phyloP scores from a whole-genome alignment of 1,139 yeast genomes.

The Lodderomyces elongisporus region DNA sequence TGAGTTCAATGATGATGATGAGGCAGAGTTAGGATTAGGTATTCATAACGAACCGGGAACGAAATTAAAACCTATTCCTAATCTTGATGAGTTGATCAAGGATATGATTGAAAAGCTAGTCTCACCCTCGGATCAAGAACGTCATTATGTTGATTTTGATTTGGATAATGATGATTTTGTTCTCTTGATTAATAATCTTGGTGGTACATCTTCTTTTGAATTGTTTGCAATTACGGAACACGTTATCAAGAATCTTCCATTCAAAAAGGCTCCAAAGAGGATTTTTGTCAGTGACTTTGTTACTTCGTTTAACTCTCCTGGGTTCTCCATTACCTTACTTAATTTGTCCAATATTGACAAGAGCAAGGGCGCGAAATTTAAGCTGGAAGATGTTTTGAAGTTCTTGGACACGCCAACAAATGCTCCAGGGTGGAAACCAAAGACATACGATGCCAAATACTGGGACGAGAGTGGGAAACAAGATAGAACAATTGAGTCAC shows the following conservation, averaged over 20 bases:
- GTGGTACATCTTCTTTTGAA: conserved; percentile 80
- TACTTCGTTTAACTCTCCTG: conserved; percentile 88
- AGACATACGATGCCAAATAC: conserved; percentile 18
- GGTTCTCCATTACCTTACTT: conserved; percentile 74
- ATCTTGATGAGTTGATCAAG: conserved; percentile 50
- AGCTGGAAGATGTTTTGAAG: conserved; percentile 30
- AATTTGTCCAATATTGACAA: conserved; percentile 47
- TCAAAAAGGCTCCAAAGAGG: conserved; percentile 53
- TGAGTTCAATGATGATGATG: conserved; percentile 40
- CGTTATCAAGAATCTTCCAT: conserved; percentile 41
- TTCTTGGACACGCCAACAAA: conserved; percentile 65
- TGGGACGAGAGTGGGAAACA: conserved; percentile 21
- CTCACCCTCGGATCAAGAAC: conserved; percentile 52
- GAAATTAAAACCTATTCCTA: conserved; percentile 67
- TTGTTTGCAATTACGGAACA: conserved; percentile 60
- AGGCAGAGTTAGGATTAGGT: conserved; percentile 91
- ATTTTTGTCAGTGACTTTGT: conserved; percentile 70
- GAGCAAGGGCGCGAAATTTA: conserved; percentile 28
- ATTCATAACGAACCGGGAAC: conserved; percentile 93
- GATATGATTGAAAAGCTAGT: conserved; percentile 52
- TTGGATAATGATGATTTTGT: conserved; percentile 57
- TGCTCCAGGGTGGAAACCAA: conserved; percentile 79
- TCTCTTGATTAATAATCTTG: conserved; percentile 70
- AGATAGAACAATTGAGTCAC: conserved; percentile 22
- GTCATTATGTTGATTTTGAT: conserved; percentile 66